These are phyloP conservation scores for Phyllosticta capitalensis DNA, from an alignment of 2,329 filamentous ascomycete species.

Conservation along the genomic window DNA sequence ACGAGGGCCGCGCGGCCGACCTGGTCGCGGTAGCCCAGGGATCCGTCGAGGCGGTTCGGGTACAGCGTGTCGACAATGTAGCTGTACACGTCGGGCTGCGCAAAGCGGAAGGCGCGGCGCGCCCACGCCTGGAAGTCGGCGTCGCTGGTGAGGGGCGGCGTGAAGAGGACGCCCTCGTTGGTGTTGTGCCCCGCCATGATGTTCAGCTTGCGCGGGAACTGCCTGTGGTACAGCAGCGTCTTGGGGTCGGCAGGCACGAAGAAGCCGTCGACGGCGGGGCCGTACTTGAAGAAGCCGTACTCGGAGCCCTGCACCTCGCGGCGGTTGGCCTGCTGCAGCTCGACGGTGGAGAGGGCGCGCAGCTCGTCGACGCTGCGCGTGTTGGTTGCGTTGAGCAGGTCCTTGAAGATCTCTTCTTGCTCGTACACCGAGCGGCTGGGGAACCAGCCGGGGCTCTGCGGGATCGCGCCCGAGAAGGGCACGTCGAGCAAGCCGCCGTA, in stretches of 20 bases:
- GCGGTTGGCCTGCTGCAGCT: constrained; percentile 25
- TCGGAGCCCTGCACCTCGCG: constrained; percentile 21
- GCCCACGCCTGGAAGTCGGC: constrained; percentile 21
- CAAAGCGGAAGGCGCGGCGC: constrained; percentile 19
- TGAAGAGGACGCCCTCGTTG: constrained; percentile 33
- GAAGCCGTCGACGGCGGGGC: constrained; percentile 26
- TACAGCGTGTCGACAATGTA: constrained; percentile 40
- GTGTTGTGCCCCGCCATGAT: constrained; percentile 35
- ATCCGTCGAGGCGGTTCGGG: constrained; percentile 40
- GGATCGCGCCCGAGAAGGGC: constrained; percentile 30
- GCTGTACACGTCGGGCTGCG: constrained; percentile 24
- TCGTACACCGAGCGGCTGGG: constrained; percentile 18
- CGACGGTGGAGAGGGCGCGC: constrained; percentile 21
- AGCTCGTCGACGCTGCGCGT: constrained; percentile 25
- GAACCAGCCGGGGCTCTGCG: constrained; percentile 33
- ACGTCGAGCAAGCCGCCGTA: constrained; percentile 27
- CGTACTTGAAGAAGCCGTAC: constrained; percentile 27
- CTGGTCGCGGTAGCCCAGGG: constrained; percentile 37
- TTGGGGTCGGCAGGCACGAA: constrained; percentile 24
- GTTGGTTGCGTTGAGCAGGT: constrained; percentile 24
- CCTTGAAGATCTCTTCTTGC: constrained; percentile 23
- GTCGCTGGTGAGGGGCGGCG: constrained; percentile 13
- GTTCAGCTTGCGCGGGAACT: constrained; percentile 26
- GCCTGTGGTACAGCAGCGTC: constrained; percentile 25
- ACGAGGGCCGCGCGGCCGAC: constrained; percentile 35